Evolutionary conservation across 1,284 basidiomycete genomes (phyloP).

Genomic region (Ganoderma lucidum): DNA sequence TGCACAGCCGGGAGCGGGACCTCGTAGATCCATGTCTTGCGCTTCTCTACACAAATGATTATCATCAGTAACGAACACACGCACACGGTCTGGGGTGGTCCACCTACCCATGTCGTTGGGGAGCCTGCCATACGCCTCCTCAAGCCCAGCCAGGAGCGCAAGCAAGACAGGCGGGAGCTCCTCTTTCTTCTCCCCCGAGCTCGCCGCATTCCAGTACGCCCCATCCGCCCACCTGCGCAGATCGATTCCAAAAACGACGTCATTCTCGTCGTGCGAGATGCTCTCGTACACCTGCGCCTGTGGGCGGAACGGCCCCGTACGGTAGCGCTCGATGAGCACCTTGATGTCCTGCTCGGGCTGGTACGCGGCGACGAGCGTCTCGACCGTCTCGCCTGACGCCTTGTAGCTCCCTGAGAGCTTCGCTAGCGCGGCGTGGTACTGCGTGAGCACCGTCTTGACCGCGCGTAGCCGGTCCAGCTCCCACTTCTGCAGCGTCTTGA

Average conservation of each 20-base stretch:
- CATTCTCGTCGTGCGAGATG: slow-evolving; percentile 79
- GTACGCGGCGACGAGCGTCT: slow-evolving; percentile 80
- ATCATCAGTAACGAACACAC: slow-evolving; percentile 1
- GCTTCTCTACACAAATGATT: slow-evolving; percentile 65
- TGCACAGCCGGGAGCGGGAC: slow-evolving; percentile 86
- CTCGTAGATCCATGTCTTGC: slow-evolving; percentile 94
- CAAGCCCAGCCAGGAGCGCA: slow-evolving; percentile 71
- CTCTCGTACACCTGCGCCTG: slow-evolving; percentile 86
- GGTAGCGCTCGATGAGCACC: slow-evolving; percentile 87
- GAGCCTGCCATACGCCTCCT: slow-evolving; percentile 69
- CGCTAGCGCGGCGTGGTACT: slow-evolving; percentile 82
- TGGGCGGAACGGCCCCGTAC: slow-evolving; percentile 91
- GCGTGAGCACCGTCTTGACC: slow-evolving; percentile 85
- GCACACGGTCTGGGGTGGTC: not conserved
- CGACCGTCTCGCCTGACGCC: slow-evolving; percentile 71
- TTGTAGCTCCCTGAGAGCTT: slow-evolving; percentile 74
- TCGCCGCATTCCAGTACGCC: slow-evolving; percentile 50
- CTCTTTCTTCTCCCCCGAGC: slow-evolving; percentile 64
- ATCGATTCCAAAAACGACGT: slow-evolving; percentile 91
- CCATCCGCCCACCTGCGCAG: slow-evolving; percentile 87
- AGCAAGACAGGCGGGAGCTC: slow-evolving; percentile 79
- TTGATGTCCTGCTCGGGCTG: slow-evolving; percentile 86
- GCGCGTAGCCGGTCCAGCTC: slow-evolving; percentile 84
- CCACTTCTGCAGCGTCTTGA: slow-evolving; percentile 85
- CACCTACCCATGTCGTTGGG: slow-evolving; percentile 69